Conservation (phyloP, 2,329 filamentous ascomycete genomes). For the Kalmusia sp. region DNA sequence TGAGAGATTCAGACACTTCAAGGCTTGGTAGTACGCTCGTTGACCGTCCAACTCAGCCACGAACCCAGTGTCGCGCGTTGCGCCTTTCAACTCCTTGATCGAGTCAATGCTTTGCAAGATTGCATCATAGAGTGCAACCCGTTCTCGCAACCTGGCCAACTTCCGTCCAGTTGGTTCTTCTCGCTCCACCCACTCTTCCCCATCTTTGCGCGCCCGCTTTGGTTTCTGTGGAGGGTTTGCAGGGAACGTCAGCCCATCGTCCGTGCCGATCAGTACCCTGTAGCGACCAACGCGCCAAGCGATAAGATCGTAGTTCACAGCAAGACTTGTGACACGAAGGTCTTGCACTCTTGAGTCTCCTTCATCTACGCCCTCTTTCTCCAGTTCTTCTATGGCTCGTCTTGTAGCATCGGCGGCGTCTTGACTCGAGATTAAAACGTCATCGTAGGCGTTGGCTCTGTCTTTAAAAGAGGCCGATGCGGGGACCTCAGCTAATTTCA, state of each 20-base stretch:
- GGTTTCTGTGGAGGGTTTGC: constrained; percentile 62
- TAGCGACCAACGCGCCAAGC: constrained; percentile 96
- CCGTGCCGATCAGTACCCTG: constrained; percentile 80
- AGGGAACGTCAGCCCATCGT: constrained; percentile 73
- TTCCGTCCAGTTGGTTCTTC: constrained; percentile 77
- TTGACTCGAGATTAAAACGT: constrained; percentile 86
- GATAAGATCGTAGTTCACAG: constrained; percentile 92
- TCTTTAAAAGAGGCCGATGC: constrained; percentile 63
- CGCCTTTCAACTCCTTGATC: constrained; percentile 86
- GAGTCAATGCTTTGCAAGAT: constrained; percentile 90
- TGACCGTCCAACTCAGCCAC: constrained; percentile 80
- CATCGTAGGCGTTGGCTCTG: constrained; percentile 86
- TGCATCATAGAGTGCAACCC: constrained; percentile 88
- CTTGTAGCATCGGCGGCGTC: constrained; percentile 95
- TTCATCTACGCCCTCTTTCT: constrained; percentile 81
- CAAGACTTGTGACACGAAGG: constrained; percentile 88
- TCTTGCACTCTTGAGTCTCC: constrained; percentile 89
- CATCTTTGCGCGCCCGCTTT: constrained; percentile 57
- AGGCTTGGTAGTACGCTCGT: constrained; percentile 81
- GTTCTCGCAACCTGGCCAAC: constrained; percentile 81
- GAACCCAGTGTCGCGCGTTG: constrained; percentile 81
- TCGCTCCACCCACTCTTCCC: constrained; percentile 55
- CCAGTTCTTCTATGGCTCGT: constrained; percentile 88
- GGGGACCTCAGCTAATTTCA: constrained; percentile 54
- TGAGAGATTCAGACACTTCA: constrained; percentile 87